Conservation (phyloP, 768 basidiomycete species). For the Calocera cornea region DNA sequence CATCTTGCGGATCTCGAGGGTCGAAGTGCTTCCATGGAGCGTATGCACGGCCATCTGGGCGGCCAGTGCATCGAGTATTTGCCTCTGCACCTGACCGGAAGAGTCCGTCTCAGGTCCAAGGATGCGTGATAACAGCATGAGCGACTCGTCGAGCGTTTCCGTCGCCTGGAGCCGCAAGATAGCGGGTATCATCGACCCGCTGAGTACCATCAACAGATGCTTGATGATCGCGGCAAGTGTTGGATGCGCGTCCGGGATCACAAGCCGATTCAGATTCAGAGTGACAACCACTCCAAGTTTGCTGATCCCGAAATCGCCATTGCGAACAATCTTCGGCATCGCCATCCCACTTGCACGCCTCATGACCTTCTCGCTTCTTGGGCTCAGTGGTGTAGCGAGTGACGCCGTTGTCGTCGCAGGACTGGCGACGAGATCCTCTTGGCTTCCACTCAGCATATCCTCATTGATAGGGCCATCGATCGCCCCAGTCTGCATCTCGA, state of each 20-base stretch:
- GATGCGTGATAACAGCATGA: constrained; percentile 64
- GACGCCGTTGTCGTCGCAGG: neutral
- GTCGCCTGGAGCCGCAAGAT: constrained; percentile 80
- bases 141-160: constrained; percentile 69
- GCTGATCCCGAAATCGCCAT: constrained; percentile 81
- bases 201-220: constrained; percentile 67
- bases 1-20: constrained; percentile 69
- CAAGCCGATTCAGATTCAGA: constrained; percentile 76
- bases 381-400: neutral
- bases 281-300: constrained; percentile 68
- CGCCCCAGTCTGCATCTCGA: constrained; percentile 54
- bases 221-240: constrained; percentile 73
- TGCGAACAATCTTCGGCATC: neutral
- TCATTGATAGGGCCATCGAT: constrained; percentile 9
- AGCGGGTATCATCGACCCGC: constrained; percentile 51
- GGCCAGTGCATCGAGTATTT: constrained; percentile 72
- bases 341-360: neutral
- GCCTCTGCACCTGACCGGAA: constrained; percentile 59
- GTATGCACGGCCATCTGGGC: constrained; percentile 47
- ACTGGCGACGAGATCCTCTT: neutral
- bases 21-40: constrained; percentile 33
- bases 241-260: constrained; percentile 65
- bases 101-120: constrained; percentile 43
- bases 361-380: constrained; percentile 3
- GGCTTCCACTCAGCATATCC: constrained; percentile 1